A percentile compares a stretch with the other conserved stretches of the same genome.
Conservation (phyloP, 1,139 yeast genomes). For the Yamadazyma siamensis region DNA sequence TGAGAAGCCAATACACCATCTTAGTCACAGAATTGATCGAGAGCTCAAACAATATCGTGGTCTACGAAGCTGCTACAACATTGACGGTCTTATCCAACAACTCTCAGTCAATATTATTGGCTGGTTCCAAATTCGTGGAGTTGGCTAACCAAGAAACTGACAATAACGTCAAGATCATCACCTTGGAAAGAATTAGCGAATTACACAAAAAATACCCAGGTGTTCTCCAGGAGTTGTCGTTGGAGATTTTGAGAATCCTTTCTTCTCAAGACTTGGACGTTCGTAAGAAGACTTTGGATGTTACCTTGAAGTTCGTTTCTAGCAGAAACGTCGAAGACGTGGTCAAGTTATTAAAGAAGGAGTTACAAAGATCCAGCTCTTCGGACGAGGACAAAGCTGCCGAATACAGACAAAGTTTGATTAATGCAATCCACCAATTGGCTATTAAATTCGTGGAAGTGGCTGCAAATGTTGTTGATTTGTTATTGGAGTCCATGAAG, state of each 20-base stretch:
- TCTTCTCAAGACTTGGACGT: conserved; percentile 89
- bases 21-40: conserved; percentile 73
- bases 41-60: conserved; percentile 69
- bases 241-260: conserved; percentile 84
- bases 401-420: conserved; percentile 86
- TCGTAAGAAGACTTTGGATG: conserved; percentile 80
- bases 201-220: conserved; percentile 78
- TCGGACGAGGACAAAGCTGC: conserved; percentile 74
- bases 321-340: conserved; percentile 94
- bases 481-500: conserved; percentile 80
- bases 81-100: conserved; percentile 70
- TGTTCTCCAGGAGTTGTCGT: conserved; percentile 75
- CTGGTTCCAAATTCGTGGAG: conserved; percentile 83
- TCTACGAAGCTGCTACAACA: conserved; percentile 89
- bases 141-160: conserved; percentile 90
- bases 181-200: conserved; percentile 80
- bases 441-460: conserved; percentile 89
- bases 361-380: conserved; percentile 67
- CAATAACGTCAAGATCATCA: conserved; percentile 88
- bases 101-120: conserved; percentile 64
- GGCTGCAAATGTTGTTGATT: conserved; percentile 86
- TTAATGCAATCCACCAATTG: conserved; percentile 83
- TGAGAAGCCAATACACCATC: conserved; percentile 69
- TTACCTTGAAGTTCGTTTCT: conserved; percentile 74
- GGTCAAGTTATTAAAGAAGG: conserved; percentile 86